A percentile compares a stretch with the other conserved stretches of the same genome.
phyloP scores from a whole-genome alignment of 1,284 basidiomycete genomes.

The Cutaneotrichosporon spelunceum region DNA sequence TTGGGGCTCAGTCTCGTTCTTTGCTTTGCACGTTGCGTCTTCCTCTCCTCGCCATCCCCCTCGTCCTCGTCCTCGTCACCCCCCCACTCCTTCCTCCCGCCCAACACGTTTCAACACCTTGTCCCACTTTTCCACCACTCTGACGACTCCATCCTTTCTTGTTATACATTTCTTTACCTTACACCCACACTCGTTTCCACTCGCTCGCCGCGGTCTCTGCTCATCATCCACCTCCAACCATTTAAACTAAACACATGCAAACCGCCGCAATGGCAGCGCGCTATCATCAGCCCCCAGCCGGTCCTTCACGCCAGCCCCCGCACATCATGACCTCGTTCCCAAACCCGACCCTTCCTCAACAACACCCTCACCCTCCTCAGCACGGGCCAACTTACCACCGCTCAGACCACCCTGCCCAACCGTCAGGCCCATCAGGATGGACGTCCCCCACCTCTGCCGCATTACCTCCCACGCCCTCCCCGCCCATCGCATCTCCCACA shows the following conservation, averaged over 20 bases:
- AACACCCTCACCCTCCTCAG: neutral
- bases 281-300: constrained; percentile 21
- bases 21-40: no score
- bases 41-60: no score
- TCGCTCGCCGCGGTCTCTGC: neutral
- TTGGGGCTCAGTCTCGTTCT: no score
- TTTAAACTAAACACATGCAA: neutral
- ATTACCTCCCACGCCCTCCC: constrained; percentile 1
- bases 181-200: constrained; percentile 11
- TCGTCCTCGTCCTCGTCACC: no score
- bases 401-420: constrained; percentile 8
- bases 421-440: constrained; percentile 7
- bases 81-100: no score
- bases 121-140: no score
- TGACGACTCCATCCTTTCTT: no score
- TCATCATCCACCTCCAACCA: neutral
- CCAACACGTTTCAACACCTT: no score
- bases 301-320: constrained; percentile 22
- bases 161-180: no score
- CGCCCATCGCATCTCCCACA: constrained; percentile 5
- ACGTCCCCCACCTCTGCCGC: constrained; percentile 5
- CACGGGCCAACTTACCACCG: neutral
- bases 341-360: neutral
- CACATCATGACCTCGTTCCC: constrained; percentile 6
- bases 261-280: constrained; percentile 25